A percentile compares a stretch with the other conserved stretches of the same genome.
Evolutionary conservation across 2,329 filamentous ascomycete genomes (phyloP).

Genomic region (Ceratocystis colombiana): DNA sequence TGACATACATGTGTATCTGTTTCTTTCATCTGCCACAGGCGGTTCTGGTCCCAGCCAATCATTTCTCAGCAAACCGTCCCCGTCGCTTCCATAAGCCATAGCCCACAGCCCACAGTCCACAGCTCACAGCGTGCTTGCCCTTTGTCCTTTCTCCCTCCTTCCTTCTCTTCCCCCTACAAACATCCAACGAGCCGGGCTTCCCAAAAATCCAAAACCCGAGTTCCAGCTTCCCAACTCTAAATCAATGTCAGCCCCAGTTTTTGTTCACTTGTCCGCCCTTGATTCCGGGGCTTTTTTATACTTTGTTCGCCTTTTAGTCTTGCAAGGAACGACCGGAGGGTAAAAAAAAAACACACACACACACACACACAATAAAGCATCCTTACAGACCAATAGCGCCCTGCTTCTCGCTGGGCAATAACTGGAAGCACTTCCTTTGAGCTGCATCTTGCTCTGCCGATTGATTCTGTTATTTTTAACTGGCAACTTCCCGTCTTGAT

Average conservation of each 20-base stretch:
- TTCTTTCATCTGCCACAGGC: too few species aligned
- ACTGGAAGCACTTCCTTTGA: too few species aligned
- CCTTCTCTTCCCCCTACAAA: background rate
- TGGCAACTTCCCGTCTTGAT: background rate
- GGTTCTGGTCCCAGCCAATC: too few species aligned
- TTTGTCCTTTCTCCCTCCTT: background rate
- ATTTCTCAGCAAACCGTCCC: too few species aligned
- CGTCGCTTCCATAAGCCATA: too few species aligned
- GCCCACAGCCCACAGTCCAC: too few species aligned
- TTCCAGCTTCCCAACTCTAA: constrained; percentile 13
- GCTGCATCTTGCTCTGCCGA: background rate
- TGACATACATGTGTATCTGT: too few species aligned
- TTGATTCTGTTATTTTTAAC: background rate
- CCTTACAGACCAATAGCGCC: too few species aligned
- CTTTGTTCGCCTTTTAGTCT: background rate
- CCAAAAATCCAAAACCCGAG: background rate
- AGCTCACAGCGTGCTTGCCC: too few species aligned
- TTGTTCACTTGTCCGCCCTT: background rate
- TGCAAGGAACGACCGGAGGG: background rate
- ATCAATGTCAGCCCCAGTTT: constrained; percentile 12
- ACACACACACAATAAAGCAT: too few species aligned
- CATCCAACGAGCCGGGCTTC: constrained; percentile 6
- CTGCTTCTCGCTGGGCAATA: too few species aligned
- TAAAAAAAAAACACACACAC: too few species aligned
- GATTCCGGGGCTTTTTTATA: background rate